Evolutionary conservation across 345 rosid genomes (phyloP).

Genomic region (Citrus australasica): DNA sequence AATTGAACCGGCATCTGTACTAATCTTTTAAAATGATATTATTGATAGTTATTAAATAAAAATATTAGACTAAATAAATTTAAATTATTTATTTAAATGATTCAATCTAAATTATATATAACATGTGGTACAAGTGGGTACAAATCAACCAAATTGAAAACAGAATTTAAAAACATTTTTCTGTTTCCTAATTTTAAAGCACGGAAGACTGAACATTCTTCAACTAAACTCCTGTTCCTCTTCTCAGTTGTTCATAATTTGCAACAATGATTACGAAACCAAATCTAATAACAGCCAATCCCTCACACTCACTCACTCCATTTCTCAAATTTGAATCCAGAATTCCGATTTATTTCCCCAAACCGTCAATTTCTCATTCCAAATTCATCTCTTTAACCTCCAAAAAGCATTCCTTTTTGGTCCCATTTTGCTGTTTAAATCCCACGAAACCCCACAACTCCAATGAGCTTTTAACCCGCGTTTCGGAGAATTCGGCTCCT

Average conservation of each 20-base stretch:
- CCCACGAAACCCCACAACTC: conserved; percentile 23
- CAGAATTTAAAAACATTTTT: too few species aligned
- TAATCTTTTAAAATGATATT: too few species aligned
- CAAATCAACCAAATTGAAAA: too few species aligned
- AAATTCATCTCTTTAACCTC: conserved; percentile 14
- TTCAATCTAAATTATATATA: too few species aligned
- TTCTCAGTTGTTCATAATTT: not conserved
- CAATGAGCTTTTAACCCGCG: not conserved
- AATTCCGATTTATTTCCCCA: conserved; percentile 19
- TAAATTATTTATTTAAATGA: too few species aligned
- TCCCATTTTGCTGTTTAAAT: conserved; percentile 29
- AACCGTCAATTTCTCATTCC: conserved; percentile 13
- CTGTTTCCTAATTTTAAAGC: too few species aligned
- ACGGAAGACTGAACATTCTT: too few species aligned
- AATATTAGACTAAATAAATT: too few species aligned
- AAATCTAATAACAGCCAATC: conserved; percentile 19
- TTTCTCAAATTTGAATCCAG: conserved; percentile 7
- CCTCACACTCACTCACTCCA: conserved; percentile 20
- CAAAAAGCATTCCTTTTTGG: conserved; percentile 23
- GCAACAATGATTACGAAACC: conserved; percentile 31
- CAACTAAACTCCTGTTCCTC: not conserved
- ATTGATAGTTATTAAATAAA: too few species aligned
- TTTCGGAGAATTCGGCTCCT: conserved; percentile 17
- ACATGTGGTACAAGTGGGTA: too few species aligned
- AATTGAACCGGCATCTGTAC: too few species aligned